These are phyloP conservation scores for Prunus padus DNA, from an alignment of 306 rosid species.

Conservation along the genomic window DNA sequence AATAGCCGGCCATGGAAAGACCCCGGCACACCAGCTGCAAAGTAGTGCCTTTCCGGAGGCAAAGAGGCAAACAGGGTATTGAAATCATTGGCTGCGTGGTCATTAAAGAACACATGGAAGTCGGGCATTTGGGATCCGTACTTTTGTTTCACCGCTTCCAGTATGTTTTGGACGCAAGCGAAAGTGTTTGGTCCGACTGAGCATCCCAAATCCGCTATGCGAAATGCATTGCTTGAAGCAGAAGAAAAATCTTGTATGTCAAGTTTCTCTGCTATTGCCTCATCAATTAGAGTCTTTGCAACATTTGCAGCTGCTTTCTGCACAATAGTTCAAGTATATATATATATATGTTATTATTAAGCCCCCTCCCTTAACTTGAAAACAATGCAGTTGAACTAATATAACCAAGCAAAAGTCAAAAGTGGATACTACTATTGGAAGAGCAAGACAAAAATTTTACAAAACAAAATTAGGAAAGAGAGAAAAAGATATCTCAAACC, in stretches of 20 bases:
- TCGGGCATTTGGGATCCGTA: conserved; percentile 12
- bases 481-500: too few relatives aligned
- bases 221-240: not conserved
- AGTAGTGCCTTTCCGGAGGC: conserved; percentile 1
- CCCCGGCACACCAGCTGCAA: conserved; percentile 6
- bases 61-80: conserved; percentile 10
- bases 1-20: conserved; percentile 13
- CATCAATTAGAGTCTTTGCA: conserved; percentile 6
- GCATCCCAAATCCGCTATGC: conserved; percentile 28
- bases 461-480: not conserved
- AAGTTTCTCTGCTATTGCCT: conserved; percentile 11
- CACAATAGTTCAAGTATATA: not conserved
- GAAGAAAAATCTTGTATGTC: not conserved
- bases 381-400: not conserved
- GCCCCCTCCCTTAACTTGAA: not conserved
- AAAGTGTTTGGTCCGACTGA: conserved; percentile 29
- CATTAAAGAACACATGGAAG: conserved; percentile 28
- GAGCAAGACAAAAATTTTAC: not conserved
- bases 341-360: too few relatives aligned
- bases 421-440: not conserved
- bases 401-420: not conserved
- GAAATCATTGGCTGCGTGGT: conserved; percentile 18
- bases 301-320: conserved; percentile 3
- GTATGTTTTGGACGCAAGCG: not conserved
- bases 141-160: conserved; percentile 11